Percentiles rank a stretch among this genome's conserved stretches.
These are phyloP conservation scores for Paecilomyces fulvus DNA, from an alignment of 2,329 filamentous ascomycete genomes.

Conservation along the genomic window DNA sequence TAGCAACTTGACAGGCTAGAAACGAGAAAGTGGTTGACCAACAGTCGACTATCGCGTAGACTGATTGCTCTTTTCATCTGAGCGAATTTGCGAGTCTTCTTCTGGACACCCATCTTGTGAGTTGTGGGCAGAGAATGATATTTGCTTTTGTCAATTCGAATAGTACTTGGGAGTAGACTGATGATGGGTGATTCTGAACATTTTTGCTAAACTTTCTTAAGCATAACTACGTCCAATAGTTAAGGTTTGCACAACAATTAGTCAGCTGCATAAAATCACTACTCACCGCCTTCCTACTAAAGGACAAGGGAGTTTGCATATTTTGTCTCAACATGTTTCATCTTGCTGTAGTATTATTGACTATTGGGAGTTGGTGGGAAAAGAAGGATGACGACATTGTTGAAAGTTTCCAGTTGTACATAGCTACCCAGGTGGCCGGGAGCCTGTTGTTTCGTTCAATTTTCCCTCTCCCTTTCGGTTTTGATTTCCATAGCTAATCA, in stretches of 20 bases:
- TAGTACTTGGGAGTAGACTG: background rate
- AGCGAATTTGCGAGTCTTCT: conserved; percentile 88
- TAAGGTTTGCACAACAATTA: background rate
- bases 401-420: background rate
- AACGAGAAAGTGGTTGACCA: conserved; percentile 6
- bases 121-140: background rate
- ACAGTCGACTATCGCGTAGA: conserved; percentile 66
- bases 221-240: background rate
- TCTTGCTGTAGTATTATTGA: background rate
- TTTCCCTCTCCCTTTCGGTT: background rate
- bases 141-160: background rate
- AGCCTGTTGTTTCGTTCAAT: background rate
- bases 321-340: background rate
- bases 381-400: background rate
- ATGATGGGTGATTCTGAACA: background rate
- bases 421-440: background rate
- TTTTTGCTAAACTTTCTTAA: background rate
- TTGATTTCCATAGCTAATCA: background rate
- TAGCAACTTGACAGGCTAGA: background rate
- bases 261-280: background rate
- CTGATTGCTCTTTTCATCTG: conserved; percentile 75
- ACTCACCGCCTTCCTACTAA: background rate
- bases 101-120: conserved; percentile 68
- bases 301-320: background rate
- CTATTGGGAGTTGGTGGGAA: background rate